phyloP scores from a whole-genome alignment of 1,139 yeast genomes.

The Insectozyma bohioensis region DNA sequence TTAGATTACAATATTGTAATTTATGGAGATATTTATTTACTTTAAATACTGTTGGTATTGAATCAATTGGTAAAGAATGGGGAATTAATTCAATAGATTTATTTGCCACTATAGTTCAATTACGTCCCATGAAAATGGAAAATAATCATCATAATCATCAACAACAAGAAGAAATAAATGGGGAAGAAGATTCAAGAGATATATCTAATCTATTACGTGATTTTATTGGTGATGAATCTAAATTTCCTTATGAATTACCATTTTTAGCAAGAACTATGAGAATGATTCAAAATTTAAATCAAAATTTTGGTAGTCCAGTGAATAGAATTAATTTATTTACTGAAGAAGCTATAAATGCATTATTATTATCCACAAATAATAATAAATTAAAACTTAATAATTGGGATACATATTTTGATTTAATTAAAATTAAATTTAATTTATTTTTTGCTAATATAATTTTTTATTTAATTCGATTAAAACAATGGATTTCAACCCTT shows the following conservation, averaged over 20 bases:
- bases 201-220: slow-evolving; percentile 25
- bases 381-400: slow-evolving; percentile 19
- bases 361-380: slow-evolving; percentile 11
- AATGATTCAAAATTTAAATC: slow-evolving; percentile 70
- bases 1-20: slow-evolving; percentile 55
- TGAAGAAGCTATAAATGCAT: slow-evolving; percentile 44
- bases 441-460: slow-evolving; percentile 44
- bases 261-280: slow-evolving; percentile 72
- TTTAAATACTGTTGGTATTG: slow-evolving; percentile 49
- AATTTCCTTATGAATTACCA: slow-evolving; percentile 65
- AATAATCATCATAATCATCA: too few species aligned
- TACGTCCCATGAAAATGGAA: slow-evolving; percentile 38
- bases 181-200: slow-evolving; percentile 13
- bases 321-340: slow-evolving; percentile 68
- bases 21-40: slow-evolving; percentile 67
- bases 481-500: slow-evolving; percentile 35
- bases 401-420: slow-evolving; percentile 21
- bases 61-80: slow-evolving; percentile 56
- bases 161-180: neutral
- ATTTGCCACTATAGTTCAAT: slow-evolving; percentile 58
- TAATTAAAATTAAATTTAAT: slow-evolving; percentile 34
- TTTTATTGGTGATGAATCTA: slow-evolving; percentile 61
- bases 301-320: slow-evolving; percentile 67
- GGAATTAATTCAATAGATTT: slow-evolving; percentile 70
- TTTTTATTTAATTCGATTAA: slow-evolving; percentile 40